Evolutionary conservation across 768 basidiomycete genomes (phyloP).

Genomic region (Cystobasidium tubakii): DNA sequence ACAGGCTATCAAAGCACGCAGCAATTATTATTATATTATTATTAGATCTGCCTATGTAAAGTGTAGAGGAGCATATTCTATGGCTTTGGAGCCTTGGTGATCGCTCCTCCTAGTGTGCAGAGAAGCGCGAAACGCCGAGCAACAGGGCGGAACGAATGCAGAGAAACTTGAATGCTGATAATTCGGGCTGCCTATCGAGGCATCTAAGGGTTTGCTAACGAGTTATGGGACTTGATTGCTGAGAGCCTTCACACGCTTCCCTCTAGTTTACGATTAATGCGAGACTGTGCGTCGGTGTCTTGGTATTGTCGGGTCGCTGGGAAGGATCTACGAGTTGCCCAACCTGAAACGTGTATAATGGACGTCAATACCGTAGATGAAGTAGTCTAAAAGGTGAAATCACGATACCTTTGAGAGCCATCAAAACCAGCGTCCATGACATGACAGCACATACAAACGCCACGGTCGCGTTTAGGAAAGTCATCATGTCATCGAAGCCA

Average conservation of each 20-base stretch:
- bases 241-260: neutral
- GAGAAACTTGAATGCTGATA: too few relatives aligned
- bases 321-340: neutral
- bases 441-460: slow-evolving; percentile 80
- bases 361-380: neutral
- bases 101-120: too few relatives aligned
- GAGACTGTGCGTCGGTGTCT: neutral
- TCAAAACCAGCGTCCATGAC: slow-evolving; percentile 70
- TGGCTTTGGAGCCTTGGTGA: too few relatives aligned
- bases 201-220: too few relatives aligned
- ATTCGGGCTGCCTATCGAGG: too few relatives aligned
- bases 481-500: slow-evolving; percentile 87
- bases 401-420: slow-evolving; percentile 64
- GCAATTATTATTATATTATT: too few relatives aligned
- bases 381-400: neutral
- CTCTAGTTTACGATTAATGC: neutral
- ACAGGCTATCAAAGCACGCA: too few relatives aligned
- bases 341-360: neutral
- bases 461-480: slow-evolving; percentile 70
- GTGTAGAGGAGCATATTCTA: too few relatives aligned
- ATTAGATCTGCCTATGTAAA: too few relatives aligned
- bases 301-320: neutral
- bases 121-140: too few relatives aligned
- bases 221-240: too few relatives aligned
- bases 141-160: too few relatives aligned